A percentile compares a stretch with the other conserved stretches of the same genome.
phyloP scores from a whole-genome alignment of 306 rosid genomes.

The Echinosophora koreensis region DNA sequence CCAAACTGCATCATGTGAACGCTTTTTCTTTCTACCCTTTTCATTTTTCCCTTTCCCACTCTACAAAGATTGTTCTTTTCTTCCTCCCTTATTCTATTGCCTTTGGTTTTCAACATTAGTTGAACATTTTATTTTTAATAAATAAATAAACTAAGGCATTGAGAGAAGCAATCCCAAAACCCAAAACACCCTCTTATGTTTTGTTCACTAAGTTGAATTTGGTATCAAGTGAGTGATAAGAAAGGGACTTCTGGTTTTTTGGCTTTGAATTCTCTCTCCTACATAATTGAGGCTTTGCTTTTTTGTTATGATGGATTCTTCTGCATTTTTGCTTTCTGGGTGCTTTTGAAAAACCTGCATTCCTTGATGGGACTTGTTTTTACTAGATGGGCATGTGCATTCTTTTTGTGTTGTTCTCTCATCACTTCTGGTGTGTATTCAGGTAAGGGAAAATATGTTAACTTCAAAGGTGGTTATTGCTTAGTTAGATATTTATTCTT shows the following conservation, averaged over 20 bases:
- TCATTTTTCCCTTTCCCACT: conserved; percentile 43
- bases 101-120: conserved; percentile 43
- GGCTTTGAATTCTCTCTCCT: conserved; percentile 48
- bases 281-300: conserved; percentile 41
- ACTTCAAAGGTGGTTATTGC: conserved; percentile 39
- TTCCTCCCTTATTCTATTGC: conserved; percentile 47
- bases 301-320: conserved; percentile 53
- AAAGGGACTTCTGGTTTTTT: conserved; percentile 59
- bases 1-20: conserved; percentile 37
- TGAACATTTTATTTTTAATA: background rate
- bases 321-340: conserved; percentile 50
- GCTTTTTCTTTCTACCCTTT: conserved; percentile 47
- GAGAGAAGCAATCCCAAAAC: conserved; percentile 52
- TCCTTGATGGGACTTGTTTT: conserved; percentile 75
- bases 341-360: conserved; percentile 55
- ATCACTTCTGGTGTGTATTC: conserved; percentile 63
- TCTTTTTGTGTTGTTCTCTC: conserved; percentile 64
- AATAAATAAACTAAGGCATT: conserved; percentile 30
- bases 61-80: conserved; percentile 55
- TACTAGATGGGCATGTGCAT: conserved; percentile 69
- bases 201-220: conserved; percentile 63
- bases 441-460: conserved; percentile 64
- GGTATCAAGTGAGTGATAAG: conserved; percentile 65
- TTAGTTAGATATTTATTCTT: conserved; percentile 24
- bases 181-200: conserved; percentile 50